phyloP scores from a whole-genome alignment of 257 asterid species.

The Perilla frutescens region DNA sequence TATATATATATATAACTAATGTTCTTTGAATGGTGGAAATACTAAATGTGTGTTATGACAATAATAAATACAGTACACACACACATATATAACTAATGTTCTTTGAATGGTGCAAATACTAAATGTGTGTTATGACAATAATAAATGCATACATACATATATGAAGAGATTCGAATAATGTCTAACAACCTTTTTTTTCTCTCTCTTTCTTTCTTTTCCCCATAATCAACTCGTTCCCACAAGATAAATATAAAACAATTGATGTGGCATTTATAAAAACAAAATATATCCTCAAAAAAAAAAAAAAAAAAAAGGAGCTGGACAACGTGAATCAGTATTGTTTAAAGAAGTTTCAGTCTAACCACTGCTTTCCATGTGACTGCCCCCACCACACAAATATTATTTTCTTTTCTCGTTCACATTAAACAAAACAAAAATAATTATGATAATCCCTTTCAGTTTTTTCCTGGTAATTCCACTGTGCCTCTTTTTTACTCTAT shows the following conservation, averaged over 20 bases:
- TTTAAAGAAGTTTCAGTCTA: neutral
- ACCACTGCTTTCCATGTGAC: neutral
- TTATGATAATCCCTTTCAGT: neutral
- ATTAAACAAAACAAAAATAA: neutral
- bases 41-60: no score
- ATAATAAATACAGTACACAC: no score
- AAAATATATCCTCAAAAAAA: neutral
- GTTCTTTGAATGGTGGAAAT: no score
- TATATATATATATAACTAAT: no score
- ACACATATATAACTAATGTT: neutral
- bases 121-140: no score
- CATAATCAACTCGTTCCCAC: conserved; percentile 9
- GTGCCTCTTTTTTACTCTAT: no score
- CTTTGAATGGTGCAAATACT: neutral
- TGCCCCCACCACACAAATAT: neutral
- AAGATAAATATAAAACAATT: neutral
- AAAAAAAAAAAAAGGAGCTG: neutral
- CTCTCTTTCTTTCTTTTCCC: neutral
- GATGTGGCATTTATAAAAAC: neutral
- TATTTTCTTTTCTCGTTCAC: neutral
- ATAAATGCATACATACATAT: no score
- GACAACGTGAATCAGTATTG: conserved; percentile 30
- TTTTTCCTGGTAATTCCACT: conserved; percentile 8
- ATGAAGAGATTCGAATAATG: neutral
- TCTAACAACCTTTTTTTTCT: neutral